Conservation (phyloP, 371 early-diverging fungal genomes). For the Saksenaea oblongispora region DNA sequence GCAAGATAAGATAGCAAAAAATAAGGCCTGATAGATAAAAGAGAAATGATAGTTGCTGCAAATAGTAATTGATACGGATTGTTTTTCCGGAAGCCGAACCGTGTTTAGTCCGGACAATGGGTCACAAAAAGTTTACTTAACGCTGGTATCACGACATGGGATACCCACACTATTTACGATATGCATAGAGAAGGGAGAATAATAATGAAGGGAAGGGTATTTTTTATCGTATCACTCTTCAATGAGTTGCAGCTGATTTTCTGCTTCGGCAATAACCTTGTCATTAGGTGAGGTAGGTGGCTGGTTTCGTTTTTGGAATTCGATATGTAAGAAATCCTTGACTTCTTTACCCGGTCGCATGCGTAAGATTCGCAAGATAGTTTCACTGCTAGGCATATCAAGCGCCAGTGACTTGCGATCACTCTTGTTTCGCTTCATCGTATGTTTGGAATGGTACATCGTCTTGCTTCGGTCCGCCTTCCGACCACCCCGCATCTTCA, state of each 20-base stretch:
- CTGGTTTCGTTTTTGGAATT: conserved; percentile 42
- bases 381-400: conserved; percentile 52
- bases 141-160: too few species aligned
- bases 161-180: too few species aligned
- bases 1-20: too few species aligned
- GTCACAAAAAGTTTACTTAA: too few species aligned
- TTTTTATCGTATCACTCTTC: not conserved
- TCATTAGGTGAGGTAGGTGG: conserved; percentile 12
- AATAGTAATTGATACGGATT: too few species aligned
- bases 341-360: conserved; percentile 52
- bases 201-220: too few species aligned
- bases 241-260: not conserved
- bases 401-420: conserved; percentile 25
- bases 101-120: too few species aligned
- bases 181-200: too few species aligned
- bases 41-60: too few species aligned
- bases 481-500: conserved; percentile 38
- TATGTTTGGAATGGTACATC: conserved; percentile 45
- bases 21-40: too few species aligned
- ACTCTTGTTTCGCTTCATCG: conserved; percentile 33
- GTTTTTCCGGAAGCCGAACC: too few species aligned
- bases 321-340: conserved; percentile 42
- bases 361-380: conserved; percentile 54
- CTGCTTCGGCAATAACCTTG: not conserved
- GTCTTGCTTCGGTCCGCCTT: conserved; percentile 46